Evolutionary conservation across 2,329 filamentous ascomycete species (phyloP).

Genomic region (Phaeosphaeria sp.): DNA sequence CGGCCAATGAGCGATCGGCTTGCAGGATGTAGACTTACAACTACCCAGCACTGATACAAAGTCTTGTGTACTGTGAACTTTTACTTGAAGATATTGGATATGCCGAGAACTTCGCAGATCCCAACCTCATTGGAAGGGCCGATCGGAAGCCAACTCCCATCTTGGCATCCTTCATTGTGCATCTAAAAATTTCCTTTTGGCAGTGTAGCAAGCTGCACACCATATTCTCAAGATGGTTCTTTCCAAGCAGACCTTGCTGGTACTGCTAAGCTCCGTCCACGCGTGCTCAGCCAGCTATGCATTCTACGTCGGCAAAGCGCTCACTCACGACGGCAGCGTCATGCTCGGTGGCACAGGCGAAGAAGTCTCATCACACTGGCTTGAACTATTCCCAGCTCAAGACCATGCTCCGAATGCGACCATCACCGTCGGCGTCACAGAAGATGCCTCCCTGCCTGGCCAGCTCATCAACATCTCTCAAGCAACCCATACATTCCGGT

Average conservation of each 20-base stretch:
- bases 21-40: too few species aligned
- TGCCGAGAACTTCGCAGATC: not conserved
- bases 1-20: too few species aligned
- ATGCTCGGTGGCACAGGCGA: slow-evolving; percentile 57
- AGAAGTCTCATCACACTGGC: slow-evolving; percentile 57
- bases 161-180: not conserved
- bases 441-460: slow-evolving; percentile 49
- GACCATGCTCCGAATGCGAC: slow-evolving; percentile 52
- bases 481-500: slow-evolving; percentile 42
- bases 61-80: not conserved
- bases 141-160: not conserved
- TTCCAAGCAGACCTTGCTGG: not conserved
- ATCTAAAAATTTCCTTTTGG: not conserved
- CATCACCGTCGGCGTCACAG: slow-evolving; percentile 53
- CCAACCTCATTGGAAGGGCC: not conserved
- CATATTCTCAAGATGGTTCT: not conserved
- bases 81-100: not conserved
- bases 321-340: slow-evolving; percentile 53
- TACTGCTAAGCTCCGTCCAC: slow-evolving; percentile 13
- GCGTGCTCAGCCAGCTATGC: slow-evolving; percentile 52
- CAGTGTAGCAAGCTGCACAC: not conserved
- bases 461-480: slow-evolving; percentile 43
- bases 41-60: too few species aligned
- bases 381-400: slow-evolving; percentile 54
- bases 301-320: slow-evolving; percentile 57